phyloP scores from a whole-genome alignment of 225 moss, liverwort and hornwort species.

The Takakia lepidozioides region DNA sequence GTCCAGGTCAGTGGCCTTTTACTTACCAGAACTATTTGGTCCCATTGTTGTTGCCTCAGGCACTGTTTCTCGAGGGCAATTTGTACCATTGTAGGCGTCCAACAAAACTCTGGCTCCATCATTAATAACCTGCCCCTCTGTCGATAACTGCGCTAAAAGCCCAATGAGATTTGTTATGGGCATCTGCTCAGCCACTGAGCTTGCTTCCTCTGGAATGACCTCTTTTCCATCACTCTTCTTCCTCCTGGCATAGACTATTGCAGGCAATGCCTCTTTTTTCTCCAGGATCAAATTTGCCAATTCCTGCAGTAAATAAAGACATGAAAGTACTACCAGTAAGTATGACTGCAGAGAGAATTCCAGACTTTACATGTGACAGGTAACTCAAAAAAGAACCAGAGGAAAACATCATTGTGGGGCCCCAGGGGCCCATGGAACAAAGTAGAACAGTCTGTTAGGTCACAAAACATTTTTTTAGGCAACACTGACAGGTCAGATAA shows the following conservation, averaged over 20 bases:
- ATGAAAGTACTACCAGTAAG: no score
- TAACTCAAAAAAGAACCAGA: no score
- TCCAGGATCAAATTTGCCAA: constrained; percentile 2
- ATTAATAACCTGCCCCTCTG: constrained; percentile 15
- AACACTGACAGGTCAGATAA: no score
- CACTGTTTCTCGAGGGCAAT: neutral
- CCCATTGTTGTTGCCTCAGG: neutral
- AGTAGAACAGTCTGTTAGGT: no score
- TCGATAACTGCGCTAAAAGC: constrained; percentile 25
- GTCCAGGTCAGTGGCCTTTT: constrained; percentile 3
- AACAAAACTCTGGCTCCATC: neutral
- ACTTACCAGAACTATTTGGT: constrained; percentile 4
- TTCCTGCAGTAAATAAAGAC: constrained; percentile 7
- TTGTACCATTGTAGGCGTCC: constrained; percentile 3
- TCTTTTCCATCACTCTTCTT: constrained; percentile 11
- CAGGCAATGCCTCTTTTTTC: constrained; percentile 1
- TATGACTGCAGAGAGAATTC: no score
- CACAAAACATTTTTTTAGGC: no score
- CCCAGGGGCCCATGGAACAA: no score
- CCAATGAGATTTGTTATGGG: constrained; percentile 14
- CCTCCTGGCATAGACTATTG: neutral
- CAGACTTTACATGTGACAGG: no score
- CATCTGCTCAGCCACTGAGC: constrained; percentile 9
- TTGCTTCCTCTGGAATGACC: neutral
- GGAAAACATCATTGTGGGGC: no score